Evolutionary conservation across 352 stramenopile genomes (phyloP).

Genomic region (Sclerospora graminicola): DNA sequence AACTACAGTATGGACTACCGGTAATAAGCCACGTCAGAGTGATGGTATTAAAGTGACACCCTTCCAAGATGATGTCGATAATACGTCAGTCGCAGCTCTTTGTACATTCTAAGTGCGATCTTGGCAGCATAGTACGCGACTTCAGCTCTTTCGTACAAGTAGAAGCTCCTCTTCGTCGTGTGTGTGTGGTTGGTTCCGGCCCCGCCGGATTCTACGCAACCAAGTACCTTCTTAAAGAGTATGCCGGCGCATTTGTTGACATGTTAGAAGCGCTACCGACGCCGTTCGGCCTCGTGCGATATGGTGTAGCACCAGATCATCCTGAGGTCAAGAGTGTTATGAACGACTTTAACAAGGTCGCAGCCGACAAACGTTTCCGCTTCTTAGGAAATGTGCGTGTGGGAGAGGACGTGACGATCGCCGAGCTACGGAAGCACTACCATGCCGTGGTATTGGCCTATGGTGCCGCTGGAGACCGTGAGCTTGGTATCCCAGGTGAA

Average conservation of each 20-base stretch:
- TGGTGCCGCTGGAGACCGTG: slow-evolving; percentile 86
- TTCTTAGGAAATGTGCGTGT: slow-evolving; percentile 89
- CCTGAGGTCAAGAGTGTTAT: slow-evolving; percentile 98
- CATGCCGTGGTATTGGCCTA: slow-evolving; percentile 94
- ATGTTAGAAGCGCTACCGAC: slow-evolving; percentile 93
- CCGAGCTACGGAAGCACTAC: slow-evolving; percentile 86
- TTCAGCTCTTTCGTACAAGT: slow-evolving; percentile 3
- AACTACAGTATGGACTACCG: background rate
- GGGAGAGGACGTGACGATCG: slow-evolving; percentile 78
- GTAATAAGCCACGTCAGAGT: no score
- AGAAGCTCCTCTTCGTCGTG: slow-evolving; percentile 27
- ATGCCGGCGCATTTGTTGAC: slow-evolving; percentile 53
- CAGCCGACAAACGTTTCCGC: slow-evolving; percentile 61
- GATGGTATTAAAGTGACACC: background rate
- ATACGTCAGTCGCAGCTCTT: slow-evolving; percentile 2
- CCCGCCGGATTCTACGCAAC: slow-evolving; percentile 90
- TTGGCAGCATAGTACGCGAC: slow-evolving; percentile 1
- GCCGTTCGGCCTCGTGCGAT: slow-evolving; percentile 94
- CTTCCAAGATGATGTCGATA: background rate
- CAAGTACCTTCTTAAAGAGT: slow-evolving; percentile 91
- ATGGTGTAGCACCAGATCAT: slow-evolving; percentile 95
- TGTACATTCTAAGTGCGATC: background rate
- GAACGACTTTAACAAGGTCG: slow-evolving; percentile 92
- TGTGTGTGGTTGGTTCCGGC: slow-evolving; percentile 87
- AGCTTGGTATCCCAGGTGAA: slow-evolving; percentile 84